A percentile compares a stretch with the other conserved stretches of the same genome.
Conservation (phyloP, 371 early-diverging fungal genomes). For the Zopfochytrium polystomum region DNA sequence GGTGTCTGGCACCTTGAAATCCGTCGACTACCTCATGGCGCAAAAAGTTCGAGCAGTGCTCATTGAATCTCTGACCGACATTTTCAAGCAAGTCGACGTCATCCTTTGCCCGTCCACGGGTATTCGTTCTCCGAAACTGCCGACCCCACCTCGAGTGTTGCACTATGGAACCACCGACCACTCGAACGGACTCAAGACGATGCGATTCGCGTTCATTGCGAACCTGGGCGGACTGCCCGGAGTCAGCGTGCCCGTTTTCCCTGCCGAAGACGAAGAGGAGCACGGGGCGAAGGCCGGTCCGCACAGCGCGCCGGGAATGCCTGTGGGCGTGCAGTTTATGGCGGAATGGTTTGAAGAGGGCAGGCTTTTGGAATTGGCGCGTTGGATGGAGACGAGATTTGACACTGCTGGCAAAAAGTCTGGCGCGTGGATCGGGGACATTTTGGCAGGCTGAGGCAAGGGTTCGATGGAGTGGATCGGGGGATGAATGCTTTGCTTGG, state of each 20-base stretch:
- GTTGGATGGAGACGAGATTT: conserved; percentile 25
- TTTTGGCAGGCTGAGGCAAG: neutral
- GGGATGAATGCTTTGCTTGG: neutral
- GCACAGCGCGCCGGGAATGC: conserved; percentile 50
- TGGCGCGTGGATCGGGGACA: neutral
- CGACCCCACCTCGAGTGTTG: conserved; percentile 37
- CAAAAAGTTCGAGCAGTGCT: conserved; percentile 59
- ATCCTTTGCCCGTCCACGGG: conserved; percentile 58
- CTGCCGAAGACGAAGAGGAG: no score
- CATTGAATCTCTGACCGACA: conserved; percentile 50
- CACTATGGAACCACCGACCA: conserved; percentile 57
- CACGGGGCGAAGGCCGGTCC: no score
- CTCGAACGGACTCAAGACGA: conserved; percentile 45
- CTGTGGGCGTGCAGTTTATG: conserved; percentile 70
- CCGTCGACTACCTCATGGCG: conserved; percentile 37
- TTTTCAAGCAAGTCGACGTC: conserved; percentile 46
- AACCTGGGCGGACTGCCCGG: conserved; percentile 73
- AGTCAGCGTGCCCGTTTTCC: conserved; percentile 60
- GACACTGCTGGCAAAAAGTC: neutral
- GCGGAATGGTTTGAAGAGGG: conserved; percentile 58
- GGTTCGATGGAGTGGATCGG: neutral
- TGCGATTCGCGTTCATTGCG: conserved; percentile 60
- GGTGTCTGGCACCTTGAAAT: conserved; percentile 5
- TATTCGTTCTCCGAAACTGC: conserved; percentile 57
- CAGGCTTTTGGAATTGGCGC: conserved; percentile 13